Percentiles rank a stretch among this genome's conserved stretches.
These are phyloP conservation scores for Ceriops decandra DNA, from an alignment of 345 rosid genomes.

Conservation along the genomic window DNA sequence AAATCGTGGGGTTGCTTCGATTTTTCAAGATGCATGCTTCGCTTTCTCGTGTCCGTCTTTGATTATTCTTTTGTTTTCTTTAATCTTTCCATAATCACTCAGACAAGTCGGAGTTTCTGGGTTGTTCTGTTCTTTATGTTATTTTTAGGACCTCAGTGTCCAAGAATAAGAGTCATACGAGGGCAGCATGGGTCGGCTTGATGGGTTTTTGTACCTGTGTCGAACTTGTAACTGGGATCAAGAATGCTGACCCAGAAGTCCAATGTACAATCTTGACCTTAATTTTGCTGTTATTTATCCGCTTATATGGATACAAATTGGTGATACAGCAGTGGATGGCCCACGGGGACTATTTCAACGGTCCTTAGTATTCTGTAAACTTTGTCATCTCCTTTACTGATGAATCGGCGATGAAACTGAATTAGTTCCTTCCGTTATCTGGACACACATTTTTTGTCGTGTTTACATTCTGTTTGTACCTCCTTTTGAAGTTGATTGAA, in stretches of 20 bases:
- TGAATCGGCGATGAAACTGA: neutral
- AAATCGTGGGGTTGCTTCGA: neutral
- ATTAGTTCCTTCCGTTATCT: neutral
- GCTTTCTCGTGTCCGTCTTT: neutral
- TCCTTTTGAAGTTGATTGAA: neutral
- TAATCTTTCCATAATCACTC: neutral
- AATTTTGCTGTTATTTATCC: neutral
- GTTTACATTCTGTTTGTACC: conserved; percentile 9
- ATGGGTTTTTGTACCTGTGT: neutral
- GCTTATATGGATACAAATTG: neutral
- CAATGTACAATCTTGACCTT: neutral
- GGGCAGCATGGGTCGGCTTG: neutral
- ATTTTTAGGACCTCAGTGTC: neutral
- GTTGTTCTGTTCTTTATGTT: neutral
- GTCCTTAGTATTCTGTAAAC: neutral
- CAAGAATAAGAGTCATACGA: too few relatives aligned
- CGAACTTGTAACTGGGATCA: neutral
- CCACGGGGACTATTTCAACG: too few relatives aligned
- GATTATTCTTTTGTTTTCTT: neutral
- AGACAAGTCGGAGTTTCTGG: neutral
- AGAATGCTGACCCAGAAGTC: neutral
- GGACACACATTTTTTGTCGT: neutral
- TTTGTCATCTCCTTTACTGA: neutral
- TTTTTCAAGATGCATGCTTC: neutral
- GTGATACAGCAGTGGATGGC: too few relatives aligned